Evolutionary conservation across 148 eudicot genomes (phyloP).

Genomic region (Gaultheria prostrata): DNA sequence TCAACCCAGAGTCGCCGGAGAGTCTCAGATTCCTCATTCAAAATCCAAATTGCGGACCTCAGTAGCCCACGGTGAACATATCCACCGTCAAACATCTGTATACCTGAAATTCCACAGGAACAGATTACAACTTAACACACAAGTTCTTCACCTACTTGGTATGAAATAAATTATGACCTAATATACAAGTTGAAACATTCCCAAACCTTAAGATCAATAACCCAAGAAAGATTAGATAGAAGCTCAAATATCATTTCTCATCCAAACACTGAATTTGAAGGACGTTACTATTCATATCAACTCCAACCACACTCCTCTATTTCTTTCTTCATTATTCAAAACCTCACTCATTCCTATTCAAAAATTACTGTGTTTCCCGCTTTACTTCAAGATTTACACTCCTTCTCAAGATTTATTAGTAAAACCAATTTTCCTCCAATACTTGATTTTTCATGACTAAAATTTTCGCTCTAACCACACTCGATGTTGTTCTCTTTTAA

Average conservation of each 20-base stretch:
- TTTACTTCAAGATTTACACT: background rate
- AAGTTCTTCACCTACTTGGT: background rate
- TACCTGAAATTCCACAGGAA: background rate
- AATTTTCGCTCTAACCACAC: background rate
- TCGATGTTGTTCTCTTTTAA: background rate
- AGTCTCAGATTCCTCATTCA: constrained; percentile 62
- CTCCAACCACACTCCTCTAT: background rate
- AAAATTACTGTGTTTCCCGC: background rate
- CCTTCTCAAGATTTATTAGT: background rate
- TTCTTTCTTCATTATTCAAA: background rate
- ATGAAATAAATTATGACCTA: background rate
- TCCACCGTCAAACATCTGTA: constrained; percentile 89
- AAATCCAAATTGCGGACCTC: constrained; percentile 76
- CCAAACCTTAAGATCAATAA: background rate
- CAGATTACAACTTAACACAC: background rate
- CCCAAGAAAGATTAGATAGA: background rate
- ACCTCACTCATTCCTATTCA: background rate
- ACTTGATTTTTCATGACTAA: background rate
- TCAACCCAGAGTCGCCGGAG: constrained; percentile 59
- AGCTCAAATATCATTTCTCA: background rate
- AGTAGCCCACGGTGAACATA: constrained; percentile 82
- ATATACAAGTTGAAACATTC: background rate
- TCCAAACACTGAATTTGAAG: background rate
- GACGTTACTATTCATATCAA: background rate
- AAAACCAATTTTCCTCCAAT: background rate